These are phyloP conservation scores for Bipolaris cookei DNA, from an alignment of 2,329 filamentous ascomycete species.

Conservation along the genomic window DNA sequence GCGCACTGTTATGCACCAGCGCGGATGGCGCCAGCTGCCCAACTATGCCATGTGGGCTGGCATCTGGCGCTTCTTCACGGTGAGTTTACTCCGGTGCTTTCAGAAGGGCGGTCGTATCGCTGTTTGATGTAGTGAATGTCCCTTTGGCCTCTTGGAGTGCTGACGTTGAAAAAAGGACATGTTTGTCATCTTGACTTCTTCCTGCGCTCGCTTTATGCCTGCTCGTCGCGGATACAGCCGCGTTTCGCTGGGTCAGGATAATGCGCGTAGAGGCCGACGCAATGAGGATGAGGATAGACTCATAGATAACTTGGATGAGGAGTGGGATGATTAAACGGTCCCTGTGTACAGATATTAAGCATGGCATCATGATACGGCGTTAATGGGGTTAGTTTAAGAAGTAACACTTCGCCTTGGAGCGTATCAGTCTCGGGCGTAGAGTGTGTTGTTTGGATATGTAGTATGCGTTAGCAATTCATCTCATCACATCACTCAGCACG, in stretches of 20 bases:
- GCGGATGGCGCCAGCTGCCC: slow-evolving; percentile 93
- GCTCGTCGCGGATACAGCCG: slow-evolving; percentile 70
- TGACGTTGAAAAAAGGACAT: slow-evolving; percentile 56
- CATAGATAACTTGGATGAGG: slow-evolving; percentile 95
- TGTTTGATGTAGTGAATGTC: not conserved
- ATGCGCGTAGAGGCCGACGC: slow-evolving; percentile 51
- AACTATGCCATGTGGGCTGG: slow-evolving; percentile 94
- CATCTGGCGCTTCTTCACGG: slow-evolving; percentile 82
- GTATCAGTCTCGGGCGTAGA: not conserved
- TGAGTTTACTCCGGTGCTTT: slow-evolving; percentile 51
- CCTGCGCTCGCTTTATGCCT: slow-evolving; percentile 71
- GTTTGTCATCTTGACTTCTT: slow-evolving; percentile 71
- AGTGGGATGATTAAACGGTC: slow-evolving; percentile 77
- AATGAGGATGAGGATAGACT: slow-evolving; percentile 88
- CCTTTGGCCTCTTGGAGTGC: slow-evolving; percentile 3
- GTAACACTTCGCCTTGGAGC: slow-evolving; percentile 8
- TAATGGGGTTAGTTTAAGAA: slow-evolving; percentile 7
- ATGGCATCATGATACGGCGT: slow-evolving; percentile 10
- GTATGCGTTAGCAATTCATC: not conserved
- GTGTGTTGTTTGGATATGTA: not conserved
- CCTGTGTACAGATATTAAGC: not conserved
- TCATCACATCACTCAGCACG: not conserved
- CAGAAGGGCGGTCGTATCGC: slow-evolving; percentile 5
- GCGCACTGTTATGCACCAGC: slow-evolving; percentile 88
- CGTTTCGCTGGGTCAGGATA: slow-evolving; percentile 59